Evolutionary conservation across 805 yeast genomes (phyloP), one percentile per base, ranked within the genome.

Genomic region (Candida insectorum): DNA sequence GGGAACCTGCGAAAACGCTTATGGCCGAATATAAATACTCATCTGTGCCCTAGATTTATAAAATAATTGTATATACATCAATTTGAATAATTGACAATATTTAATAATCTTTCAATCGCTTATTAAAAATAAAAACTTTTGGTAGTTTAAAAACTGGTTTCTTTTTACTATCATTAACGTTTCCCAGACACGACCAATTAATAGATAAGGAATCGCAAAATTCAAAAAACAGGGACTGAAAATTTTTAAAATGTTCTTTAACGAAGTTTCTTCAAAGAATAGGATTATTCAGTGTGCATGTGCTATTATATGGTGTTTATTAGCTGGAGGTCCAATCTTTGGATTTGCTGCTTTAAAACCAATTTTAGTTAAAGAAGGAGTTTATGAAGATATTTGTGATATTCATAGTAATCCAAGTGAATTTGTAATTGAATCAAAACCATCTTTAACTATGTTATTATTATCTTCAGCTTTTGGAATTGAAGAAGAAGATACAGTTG

Each of bases 341-440:
- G 80, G 80, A 5, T 75, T 75, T 57, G 80, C 80, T 5, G 80
- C 80, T 11, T 56, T 75, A 46, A 75, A 75, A 41, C 80, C 80
- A 7, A 58, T 72, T 4, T 54, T 75, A 25, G 65, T 75, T 28
- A 62, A 54, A 34, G 75, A 75, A 45, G 68, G 66, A 10, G 56
- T 75, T 31, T 75, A 75, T 44, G 69, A 65, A 39, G 46, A 54
- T 14, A 45, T 49, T 1, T 74, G 80, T 53, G 54, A 55, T 24
- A 26, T 34, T 18, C 23, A 37, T 6, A 34, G 36, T n/a, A 37
- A 36, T 24, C 27, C 41, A 1, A 7, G n/a, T 8, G 14, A 5
- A 5, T 31, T 26, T 16, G 34, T 22, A 1, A 28, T 39, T 31
- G 36, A 37, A 21, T 30, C 49, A 2, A 8, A 38, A 2, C 37